Evolutionary conservation across 1,284 basidiomycete species (phyloP), one percentile per base, ranked within the genome.

Genomic region (Termitomyces sp.): DNA sequence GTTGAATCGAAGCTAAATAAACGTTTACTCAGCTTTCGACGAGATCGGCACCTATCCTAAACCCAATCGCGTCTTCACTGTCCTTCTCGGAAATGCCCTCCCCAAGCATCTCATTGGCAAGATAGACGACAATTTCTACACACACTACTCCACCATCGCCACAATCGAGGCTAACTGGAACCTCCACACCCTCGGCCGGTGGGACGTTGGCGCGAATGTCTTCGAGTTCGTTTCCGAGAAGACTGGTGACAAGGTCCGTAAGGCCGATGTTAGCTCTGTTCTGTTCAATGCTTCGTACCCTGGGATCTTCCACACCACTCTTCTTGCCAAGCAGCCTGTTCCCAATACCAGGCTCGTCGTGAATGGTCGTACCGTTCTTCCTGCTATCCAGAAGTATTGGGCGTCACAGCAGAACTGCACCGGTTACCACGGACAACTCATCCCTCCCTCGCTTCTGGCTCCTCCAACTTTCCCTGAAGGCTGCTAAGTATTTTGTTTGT

Each of bases 101-200:
- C 81, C 83, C 2, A 36, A 54, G n/a, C 47, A 68, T 12, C 64
- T 78, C 28, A 63, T 66, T n/a, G 77, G 77, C 28, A 80, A 77
- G 8, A 76, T 67, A 30, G 83, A 86, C 64, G 52, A 68, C 13
- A 79, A 73, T 1, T 84, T 76, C 70, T 86, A 86, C 68, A 80
- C 81, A 2, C 87, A 89, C 67, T 89, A 87, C 71, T 84, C 83
- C 5, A 64, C 69, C 43, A 65, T 88, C 47, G 77, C 79, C 13
- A 82, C 83, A 4, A 78, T 86, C 19, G 68, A 88, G 70, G 75
- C 77, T 47, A 88, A 88, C 73, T 89, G 84, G 83, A 68, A 70
- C 31, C 77, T 86, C 28, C 75, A 74, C 45, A 78, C 77, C 19
- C 80, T 86, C 26, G 82, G 83, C 33, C 78, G 82, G n/a, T 58